These are phyloP conservation scores for Ambispora gerdemannii DNA, from an alignment of 192 early-diverging fungal species.

Conservation along the genomic window DNA sequence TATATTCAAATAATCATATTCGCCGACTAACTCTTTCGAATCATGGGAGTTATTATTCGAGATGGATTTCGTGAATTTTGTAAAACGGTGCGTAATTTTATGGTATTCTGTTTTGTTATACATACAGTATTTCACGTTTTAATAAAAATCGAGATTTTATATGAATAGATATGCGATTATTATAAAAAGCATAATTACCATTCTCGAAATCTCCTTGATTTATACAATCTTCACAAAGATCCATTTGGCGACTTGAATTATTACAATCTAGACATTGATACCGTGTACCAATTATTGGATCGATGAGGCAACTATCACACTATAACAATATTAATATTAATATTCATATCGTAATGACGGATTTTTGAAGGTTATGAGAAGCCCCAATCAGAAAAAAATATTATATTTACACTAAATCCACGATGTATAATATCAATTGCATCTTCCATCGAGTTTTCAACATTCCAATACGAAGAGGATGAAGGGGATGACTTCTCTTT, in stretches of 20 bases:
- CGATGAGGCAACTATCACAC: slow-evolving; percentile 69
- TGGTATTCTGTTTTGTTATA: too few species aligned
- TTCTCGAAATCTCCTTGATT: background rate
- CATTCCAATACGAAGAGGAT: slow-evolving; percentile 10
- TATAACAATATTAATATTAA: slow-evolving; percentile 31
- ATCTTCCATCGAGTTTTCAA: slow-evolving; percentile 31
- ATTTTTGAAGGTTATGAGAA: too few species aligned
- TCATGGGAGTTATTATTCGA: too few species aligned
- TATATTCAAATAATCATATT: too few species aligned
- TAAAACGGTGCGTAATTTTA: too few species aligned
- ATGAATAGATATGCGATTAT: too few species aligned
- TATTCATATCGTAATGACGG: background rate
- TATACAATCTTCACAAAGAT: slow-evolving; percentile 63
- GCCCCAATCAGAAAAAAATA: background rate
- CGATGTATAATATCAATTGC: slow-evolving; percentile 34
- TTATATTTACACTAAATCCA: slow-evolving; percentile 39
- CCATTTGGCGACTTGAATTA: slow-evolving; percentile 53
- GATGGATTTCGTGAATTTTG: too few species aligned
- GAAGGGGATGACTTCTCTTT: background rate
- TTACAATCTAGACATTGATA: slow-evolving; percentile 67
- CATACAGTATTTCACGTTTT: too few species aligned
- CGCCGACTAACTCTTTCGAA: too few species aligned
- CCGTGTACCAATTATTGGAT: slow-evolving; percentile 68
- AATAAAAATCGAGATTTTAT: too few species aligned
- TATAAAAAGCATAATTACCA: too few species aligned